These are phyloP conservation scores for Starmerella sp. DNA, from an alignment of 805 yeast species.

Conservation along the genomic window DNA sequence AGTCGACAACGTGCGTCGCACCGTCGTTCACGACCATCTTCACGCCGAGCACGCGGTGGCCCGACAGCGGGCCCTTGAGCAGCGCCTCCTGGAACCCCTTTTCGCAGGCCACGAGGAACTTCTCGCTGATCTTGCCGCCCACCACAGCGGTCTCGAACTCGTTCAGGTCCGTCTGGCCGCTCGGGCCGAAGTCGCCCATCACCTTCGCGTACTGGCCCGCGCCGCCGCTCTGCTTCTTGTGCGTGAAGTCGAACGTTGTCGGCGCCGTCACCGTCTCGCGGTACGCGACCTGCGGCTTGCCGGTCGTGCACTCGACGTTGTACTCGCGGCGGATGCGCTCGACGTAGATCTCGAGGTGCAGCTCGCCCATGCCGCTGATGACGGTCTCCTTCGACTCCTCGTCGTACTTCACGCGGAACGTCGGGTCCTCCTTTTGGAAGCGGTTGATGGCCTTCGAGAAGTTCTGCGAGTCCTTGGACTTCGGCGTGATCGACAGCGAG, in stretches of 20 bases:
- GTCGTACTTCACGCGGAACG: conserved; percentile 87
- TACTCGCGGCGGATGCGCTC: conserved; percentile 98
- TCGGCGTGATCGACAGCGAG: conserved; percentile 81
- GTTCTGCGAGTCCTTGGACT: conserved; percentile 72
- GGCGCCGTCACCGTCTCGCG: conserved; percentile 77
- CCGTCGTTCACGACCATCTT: conserved; percentile 94
- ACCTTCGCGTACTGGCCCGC: conserved; percentile 98
- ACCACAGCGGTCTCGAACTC: conserved; percentile 76
- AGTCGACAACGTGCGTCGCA: conserved; percentile 93
- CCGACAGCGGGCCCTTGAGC: conserved; percentile 93
- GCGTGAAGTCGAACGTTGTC: conserved; percentile 80
- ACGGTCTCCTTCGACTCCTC: conserved; percentile 87
- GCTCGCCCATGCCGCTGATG: conserved; percentile 96
- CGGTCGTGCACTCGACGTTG: conserved; percentile 87
- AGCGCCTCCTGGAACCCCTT: conserved; percentile 92
- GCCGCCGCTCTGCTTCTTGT: conserved; percentile 98
- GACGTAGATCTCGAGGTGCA: conserved; percentile 92
- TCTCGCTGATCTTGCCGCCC: conserved; percentile 95
- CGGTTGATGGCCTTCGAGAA: conserved; percentile 95
- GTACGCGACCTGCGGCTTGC: conserved; percentile 96
- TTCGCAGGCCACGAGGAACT: conserved; percentile 83
- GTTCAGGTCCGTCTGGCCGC: conserved; percentile 39
- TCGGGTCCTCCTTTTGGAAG: conserved; percentile 98
- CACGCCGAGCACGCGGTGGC: conserved; percentile 86
- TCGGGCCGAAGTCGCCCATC: conserved; percentile 64